phyloP scores from a whole-genome alignment of 2,329 filamentous ascomycete genomes.

The Aspergillus tanneri region DNA sequence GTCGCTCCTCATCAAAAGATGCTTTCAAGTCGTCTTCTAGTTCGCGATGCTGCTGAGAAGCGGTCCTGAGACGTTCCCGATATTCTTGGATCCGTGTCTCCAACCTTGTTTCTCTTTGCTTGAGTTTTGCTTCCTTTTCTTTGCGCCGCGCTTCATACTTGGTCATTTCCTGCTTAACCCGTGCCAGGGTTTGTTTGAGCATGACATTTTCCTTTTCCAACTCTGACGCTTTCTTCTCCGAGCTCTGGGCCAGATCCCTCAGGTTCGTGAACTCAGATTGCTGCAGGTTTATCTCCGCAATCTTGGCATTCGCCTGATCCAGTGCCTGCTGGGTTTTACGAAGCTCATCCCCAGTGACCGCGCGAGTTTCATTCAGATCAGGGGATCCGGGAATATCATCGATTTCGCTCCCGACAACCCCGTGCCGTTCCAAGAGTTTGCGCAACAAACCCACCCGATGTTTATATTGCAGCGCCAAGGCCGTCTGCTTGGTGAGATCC shows the following conservation, averaged over 20 bases:
- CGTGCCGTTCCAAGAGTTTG: constrained; percentile 39
- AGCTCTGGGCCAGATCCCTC: constrained; percentile 36
- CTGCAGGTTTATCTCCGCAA: constrained; percentile 35
- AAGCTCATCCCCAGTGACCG: constrained; percentile 28
- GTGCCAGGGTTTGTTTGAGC: constrained; percentile 42
- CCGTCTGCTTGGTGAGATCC: constrained; percentile 45
- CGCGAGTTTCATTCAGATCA: constrained; percentile 19
- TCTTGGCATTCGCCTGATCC: constrained; percentile 34
- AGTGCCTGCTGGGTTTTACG: constrained; percentile 36
- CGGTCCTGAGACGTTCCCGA: constrained; percentile 38
- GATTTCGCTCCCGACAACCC: constrained; percentile 34
- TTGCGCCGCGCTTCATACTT: constrained; percentile 45
- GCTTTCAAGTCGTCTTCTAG: constrained; percentile 36
- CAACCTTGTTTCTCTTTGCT: constrained; percentile 40
- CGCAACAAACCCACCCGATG: constrained; percentile 42
- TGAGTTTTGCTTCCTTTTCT: constrained; percentile 43
- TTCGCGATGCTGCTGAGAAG: constrained; percentile 37
- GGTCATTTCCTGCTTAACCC: constrained; percentile 44
- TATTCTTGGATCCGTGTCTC: constrained; percentile 43
- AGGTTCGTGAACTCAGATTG: constrained; percentile 37
- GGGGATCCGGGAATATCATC: constrained; percentile 22
- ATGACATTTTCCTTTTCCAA: constrained; percentile 43
- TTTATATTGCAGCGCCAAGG: constrained; percentile 46
- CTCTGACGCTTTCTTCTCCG: constrained; percentile 42
- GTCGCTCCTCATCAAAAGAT: constrained; percentile 38